phyloP scores from a whole-genome alignment of 495 filamentous ascomycete genomes.

The Podospora tetraspora region DNA sequence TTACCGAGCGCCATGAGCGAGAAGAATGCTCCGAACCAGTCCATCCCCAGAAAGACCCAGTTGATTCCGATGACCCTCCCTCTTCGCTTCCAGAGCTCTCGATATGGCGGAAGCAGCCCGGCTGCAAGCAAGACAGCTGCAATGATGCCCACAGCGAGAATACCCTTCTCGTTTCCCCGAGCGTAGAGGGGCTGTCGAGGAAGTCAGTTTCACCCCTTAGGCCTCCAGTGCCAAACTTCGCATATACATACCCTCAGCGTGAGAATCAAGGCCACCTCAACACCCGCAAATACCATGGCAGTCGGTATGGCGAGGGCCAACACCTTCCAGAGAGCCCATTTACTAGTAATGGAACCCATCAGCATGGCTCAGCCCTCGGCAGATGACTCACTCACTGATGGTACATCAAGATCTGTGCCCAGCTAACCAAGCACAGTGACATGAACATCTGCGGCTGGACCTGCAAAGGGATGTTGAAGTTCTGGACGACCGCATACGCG shows the following conservation, averaged over 20 bases:
- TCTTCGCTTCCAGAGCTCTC: slow-evolving; percentile 64
- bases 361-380: neutral
- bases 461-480: slow-evolving; percentile 71
- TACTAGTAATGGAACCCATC: slow-evolving; percentile 30
- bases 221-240: too few species aligned
- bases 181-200: slow-evolving; percentile 45
- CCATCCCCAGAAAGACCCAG: slow-evolving; percentile 63
- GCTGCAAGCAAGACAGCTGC: slow-evolving; percentile 68
- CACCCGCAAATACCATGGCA: slow-evolving; percentile 48
- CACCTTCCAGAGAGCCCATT: slow-evolving; percentile 50
- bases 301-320: slow-evolving; percentile 35
- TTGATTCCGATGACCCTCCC: slow-evolving; percentile 68
- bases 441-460: slow-evolving; percentile 70
- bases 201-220: neutral
- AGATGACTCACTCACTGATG: slow-evolving; percentile 45
- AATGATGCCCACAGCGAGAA: slow-evolving; percentile 58
- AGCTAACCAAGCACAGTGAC: slow-evolving; percentile 57
- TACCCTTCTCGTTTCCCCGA: slow-evolving; percentile 45
- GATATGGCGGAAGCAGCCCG: slow-evolving; percentile 63
- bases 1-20: slow-evolving; percentile 65
- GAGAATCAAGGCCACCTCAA: slow-evolving; percentile 58
- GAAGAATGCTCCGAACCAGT: slow-evolving; percentile 69
- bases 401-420: slow-evolving; percentile 63
- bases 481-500: slow-evolving; percentile 44
- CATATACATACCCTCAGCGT: slow-evolving; percentile 49